Base-by-base conservation (phyloP, 805 yeast species). In the Wickerhamiella parazyma region DNA sequence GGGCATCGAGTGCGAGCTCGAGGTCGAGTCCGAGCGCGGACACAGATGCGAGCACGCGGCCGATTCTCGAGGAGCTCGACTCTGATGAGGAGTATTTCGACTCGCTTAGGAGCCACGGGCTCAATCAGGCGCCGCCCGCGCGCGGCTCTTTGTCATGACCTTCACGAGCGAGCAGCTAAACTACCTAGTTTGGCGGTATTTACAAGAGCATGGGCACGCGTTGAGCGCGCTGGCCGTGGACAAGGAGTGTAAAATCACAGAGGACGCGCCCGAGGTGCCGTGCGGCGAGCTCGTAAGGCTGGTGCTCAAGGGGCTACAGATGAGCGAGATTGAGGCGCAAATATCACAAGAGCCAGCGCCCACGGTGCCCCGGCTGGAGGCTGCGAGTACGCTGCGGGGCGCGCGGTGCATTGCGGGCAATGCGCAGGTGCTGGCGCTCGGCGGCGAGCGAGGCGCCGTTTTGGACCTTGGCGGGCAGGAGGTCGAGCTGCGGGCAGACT, bases 101-200 rank as follows among this genome's bases (percentile, higher is more conserved):
- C 31, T 28, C 31, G 31, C 31, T 28, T 16, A n/a, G 12, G 16
- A n/a, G 31, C 3, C 16, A 21, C 12, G 16, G 31, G 8, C 14
- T 5, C 14, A 4, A 4, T 4, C 31, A n/a, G 3, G 31, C 6
- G 4, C 31, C 31, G 12, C 16, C 14, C 14, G 12, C n/a, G n/a
- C 31, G 16, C 31, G 3, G 12, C 28, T 11, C 4, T 25, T 25
- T 8, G 10, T 11, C 28, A 28, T 28, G 31, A 11, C 31, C 14
- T 16, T 28, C 16, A 28, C 31, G 16, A 28, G 31, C 16, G 31
- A 28, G 31, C 31, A 86, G 61, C 72, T 89, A 44, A 91, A 89
- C 66, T 89, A 89, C 58, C 70, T 91, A 52, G 74, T 89, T 43
- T 91, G 95, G 95, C 66, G 96, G 48, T 91, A 89, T 56, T 69